Conservation (phyloP, 2,329 filamentous ascomycete species). For the Cytospora chrysosperma region DNA sequence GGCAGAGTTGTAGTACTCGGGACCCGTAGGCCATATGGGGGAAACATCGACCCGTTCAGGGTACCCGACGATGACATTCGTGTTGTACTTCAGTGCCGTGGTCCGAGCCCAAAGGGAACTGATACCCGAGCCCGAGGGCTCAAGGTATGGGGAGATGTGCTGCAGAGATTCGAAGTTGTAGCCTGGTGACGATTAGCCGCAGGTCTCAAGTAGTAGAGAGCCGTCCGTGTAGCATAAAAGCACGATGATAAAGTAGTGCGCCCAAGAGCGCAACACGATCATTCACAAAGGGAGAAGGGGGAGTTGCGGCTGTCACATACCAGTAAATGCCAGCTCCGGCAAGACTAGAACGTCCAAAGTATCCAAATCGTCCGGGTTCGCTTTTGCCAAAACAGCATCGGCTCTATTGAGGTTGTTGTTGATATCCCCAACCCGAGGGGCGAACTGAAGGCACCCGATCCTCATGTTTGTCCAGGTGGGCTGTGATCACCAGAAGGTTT, state of each 20-base stretch:
- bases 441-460: constrained; percentile 70
- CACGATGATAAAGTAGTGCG: too few species aligned
- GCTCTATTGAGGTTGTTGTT: constrained; percentile 70
- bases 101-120: constrained; percentile 70
- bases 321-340: constrained; percentile 74
- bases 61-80: constrained; percentile 70
- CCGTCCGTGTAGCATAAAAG: background rate
- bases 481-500: background rate
- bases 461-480: constrained; percentile 48
- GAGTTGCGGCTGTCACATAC: constrained; percentile 42
- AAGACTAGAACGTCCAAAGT: constrained; percentile 69
- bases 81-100: constrained; percentile 64
- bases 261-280: too few species aligned
- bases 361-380: constrained; percentile 55
- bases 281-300: too few species aligned
- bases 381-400: constrained; percentile 58
- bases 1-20: constrained; percentile 54
- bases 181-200: constrained; percentile 42
- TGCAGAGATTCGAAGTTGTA: constrained; percentile 74
- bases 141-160: constrained; percentile 68
- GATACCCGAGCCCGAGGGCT: constrained; percentile 64
- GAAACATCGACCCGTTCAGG: constrained; percentile 64
- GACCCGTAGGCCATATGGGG: constrained; percentile 46
- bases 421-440: constrained; percentile 67
- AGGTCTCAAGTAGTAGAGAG: background rate